Base-by-base conservation (phyloP, 164 flowering plant genomes). In the Umbilicus rupestris region DNA sequence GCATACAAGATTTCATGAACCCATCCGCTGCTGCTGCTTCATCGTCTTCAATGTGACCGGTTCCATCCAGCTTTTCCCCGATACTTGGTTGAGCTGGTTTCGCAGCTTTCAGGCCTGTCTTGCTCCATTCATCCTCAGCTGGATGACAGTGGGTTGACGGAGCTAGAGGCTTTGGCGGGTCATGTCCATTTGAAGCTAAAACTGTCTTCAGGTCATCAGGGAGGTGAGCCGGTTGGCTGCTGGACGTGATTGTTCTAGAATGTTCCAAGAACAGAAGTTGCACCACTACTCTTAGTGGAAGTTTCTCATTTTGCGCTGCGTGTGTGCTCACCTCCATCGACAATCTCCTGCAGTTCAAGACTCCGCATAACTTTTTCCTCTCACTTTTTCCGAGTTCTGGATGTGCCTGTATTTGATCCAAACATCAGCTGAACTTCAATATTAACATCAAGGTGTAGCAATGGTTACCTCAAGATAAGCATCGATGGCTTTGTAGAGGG, bases 401-500 rank as follows among this genome's bases (percentile, higher is more conserved):
- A 58, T 73, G 75, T 24, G 71, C 49, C 74, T 72, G 67, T 22
- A 72, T 35, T 28, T 26, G 16, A 55, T 28, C 33, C 5, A 55
- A 55, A 55, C 19, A 12, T 28, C 1, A 12, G 2, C 10, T 50
- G 28, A 20, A 50, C 22, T 6, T 12, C 28, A 50, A 3, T 5
- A 26, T 55, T 14, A 26, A 14, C 1, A 55, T 55, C 14, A 55
- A 49, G 16, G 0, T 49, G 1, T 6, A 1, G 29, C 26, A 50
- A 47, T 52, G 60, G 5, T 44, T 82, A 94, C 99, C 99, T 89
- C 88, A 39, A 94, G 94, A 66, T 84, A 94, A 47, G 82, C 82
- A 80, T 94, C 97, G 72, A 91, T 83, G 3, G 93, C 97, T 71
- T 75, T 73, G 86, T 92, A 94, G 14, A 94, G 90, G 77, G 86